These are phyloP conservation scores for Cutaneotrichosporon daszewskae DNA, from an alignment of 1,284 basidiomycete genomes.

Conservation along the genomic window DNA sequence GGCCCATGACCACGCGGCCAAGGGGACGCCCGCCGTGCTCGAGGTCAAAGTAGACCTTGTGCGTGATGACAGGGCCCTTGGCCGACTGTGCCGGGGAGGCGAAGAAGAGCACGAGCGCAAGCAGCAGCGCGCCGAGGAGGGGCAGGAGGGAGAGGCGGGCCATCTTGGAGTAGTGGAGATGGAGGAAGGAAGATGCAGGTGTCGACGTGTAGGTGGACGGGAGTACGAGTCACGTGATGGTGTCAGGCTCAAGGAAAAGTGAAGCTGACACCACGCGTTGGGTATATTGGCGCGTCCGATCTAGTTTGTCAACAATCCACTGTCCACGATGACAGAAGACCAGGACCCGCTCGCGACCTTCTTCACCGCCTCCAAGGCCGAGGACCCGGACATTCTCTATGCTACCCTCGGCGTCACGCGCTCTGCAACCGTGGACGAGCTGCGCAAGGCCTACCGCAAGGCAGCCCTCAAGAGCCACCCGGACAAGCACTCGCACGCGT, in stretches of 20 bases:
- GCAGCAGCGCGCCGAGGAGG: slow-evolving; percentile 61
- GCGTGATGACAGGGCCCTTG: slow-evolving; percentile 67
- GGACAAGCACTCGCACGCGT: slow-evolving; percentile 70
- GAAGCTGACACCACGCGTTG: background rate
- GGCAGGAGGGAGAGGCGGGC: slow-evolving; percentile 59
- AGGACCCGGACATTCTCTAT: slow-evolving; percentile 55
- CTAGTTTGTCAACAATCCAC: background rate
- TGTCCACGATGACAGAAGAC: slow-evolving; percentile 52
- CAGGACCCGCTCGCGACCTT: slow-evolving; percentile 70
- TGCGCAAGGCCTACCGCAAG: slow-evolving; percentile 78
- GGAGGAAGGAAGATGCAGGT: background rate
- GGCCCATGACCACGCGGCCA: slow-evolving; percentile 75
- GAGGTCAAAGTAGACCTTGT: slow-evolving; percentile 91
- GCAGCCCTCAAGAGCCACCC: slow-evolving; percentile 78
- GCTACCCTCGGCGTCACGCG: slow-evolving; percentile 58
- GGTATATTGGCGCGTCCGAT: background rate
- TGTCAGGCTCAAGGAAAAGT: too few species aligned
- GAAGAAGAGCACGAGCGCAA: slow-evolving; percentile 53
- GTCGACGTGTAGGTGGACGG: background rate
- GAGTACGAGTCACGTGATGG: background rate
- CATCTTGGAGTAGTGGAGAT: slow-evolving; percentile 23
- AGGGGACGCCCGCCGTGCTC: slow-evolving; percentile 76
- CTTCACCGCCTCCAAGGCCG: slow-evolving; percentile 61
- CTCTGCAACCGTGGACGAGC: slow-evolving; percentile 58
- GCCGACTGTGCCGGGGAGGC: slow-evolving; percentile 34